Percentiles rank a stretch among this genome's conserved stretches.
Conservation (phyloP, 306 rosid genomes). For the Begonia loranthoides region DNA sequence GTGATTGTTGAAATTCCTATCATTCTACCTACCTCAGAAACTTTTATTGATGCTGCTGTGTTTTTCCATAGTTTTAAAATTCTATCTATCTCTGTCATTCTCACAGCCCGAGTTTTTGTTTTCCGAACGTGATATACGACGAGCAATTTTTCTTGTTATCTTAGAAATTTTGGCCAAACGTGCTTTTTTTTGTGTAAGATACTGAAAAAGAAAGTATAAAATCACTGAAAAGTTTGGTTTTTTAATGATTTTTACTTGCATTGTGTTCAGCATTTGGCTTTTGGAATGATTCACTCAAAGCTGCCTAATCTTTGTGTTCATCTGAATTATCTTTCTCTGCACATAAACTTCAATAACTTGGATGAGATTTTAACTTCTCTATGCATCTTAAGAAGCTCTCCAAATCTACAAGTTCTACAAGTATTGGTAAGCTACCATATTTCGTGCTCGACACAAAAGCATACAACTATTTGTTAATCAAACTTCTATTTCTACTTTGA, state of each 20-base stretch:
- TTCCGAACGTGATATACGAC: no score
- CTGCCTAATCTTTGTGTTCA: constrained; percentile 31
- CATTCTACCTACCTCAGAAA: background rate
- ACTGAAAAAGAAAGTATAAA: no score
- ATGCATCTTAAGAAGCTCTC: constrained; percentile 42
- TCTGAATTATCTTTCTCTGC: constrained; percentile 38
- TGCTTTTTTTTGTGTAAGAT: no score
- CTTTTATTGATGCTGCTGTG: no score
- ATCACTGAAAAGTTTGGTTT: no score
- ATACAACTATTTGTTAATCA: background rate
- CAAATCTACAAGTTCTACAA: constrained; percentile 41
- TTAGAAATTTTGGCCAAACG: no score
- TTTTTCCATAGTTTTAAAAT: no score
- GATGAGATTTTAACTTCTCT: constrained; percentile 40
- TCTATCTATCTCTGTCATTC: no score
- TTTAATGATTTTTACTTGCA: background rate
- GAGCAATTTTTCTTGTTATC: no score
- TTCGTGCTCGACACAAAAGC: background rate
- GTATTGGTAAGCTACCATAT: constrained; percentile 30
- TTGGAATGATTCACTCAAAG: constrained; percentile 24
- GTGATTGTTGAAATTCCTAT: constrained; percentile 15
- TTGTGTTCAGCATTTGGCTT: constrained; percentile 38
- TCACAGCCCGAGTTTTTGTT: no score
- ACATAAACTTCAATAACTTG: constrained; percentile 32
- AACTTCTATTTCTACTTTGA: background rate